These are phyloP conservation scores for Dendrobium huoshanense DNA, from an alignment of 106 monocot species.

Conservation along the genomic window DNA sequence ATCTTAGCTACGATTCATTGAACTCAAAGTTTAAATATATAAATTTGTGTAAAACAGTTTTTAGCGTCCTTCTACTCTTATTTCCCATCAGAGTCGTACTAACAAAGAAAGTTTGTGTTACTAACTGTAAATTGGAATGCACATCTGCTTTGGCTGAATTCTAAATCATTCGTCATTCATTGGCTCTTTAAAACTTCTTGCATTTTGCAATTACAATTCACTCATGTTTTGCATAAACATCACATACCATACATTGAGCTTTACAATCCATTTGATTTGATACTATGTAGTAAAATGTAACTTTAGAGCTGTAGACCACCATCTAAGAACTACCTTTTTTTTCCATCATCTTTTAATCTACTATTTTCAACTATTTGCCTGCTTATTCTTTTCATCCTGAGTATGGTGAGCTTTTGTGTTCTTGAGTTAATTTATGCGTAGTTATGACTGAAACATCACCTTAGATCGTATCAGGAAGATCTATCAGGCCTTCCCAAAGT, in stretches of 20 bases:
- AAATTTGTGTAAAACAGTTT: no score
- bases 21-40: background rate
- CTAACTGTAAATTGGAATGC: background rate
- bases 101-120: background rate
- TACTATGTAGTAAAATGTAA: background rate
- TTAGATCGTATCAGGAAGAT: conserved; percentile 70
- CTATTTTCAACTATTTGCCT: background rate
- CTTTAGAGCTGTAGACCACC: background rate
- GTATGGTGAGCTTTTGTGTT: background rate
- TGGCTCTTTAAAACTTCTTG: background rate
- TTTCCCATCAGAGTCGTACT: background rate
- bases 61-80: background rate
- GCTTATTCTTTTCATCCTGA: background rate
- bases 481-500: conserved; percentile 70
- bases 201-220: background rate
- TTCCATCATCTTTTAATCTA: background rate
- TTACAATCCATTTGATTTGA: background rate
- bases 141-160: background rate
- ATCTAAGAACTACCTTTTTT: background rate
- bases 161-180: background rate
- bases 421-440: background rate
- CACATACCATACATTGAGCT: background rate
- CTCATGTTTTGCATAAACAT: background rate
- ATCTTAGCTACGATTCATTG: background rate
- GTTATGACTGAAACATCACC: conserved; percentile 22